Evolutionary conservation across 176 grass and related monocot genomes (phyloP), one percentile per base, ranked within the genome.

Genomic region (Triticum timopheevii): DNA sequence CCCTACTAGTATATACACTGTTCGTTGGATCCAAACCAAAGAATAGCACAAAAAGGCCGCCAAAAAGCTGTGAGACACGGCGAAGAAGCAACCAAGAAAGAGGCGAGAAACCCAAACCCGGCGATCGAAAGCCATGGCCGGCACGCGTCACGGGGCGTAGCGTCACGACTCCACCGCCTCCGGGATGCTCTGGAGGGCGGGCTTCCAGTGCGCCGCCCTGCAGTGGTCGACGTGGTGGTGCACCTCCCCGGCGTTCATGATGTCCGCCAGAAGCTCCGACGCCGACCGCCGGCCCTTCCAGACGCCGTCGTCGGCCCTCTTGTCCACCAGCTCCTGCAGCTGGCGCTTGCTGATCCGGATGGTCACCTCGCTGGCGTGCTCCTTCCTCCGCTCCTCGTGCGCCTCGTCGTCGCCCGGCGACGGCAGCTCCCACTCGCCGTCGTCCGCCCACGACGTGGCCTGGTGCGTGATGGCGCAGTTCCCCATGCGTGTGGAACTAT

Each of bases 321-420:
- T 88, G 47, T 80, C 87, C 67, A 93, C 47, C 38, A 90, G 73
- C 83, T 94, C 86, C 88, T 94, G 90, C 61, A 94, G 61, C 59
- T 92, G 88, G 71, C 86, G 52, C 83, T 90, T 85, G 9, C 58
- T 87, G 86, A 97, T 92, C 79, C 85, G 82, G 80, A 97, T 94
- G 39, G 88, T 97, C 76, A 97, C 90, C 82, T 94, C 90, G 45
- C 39, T 69, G 44, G 34, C 40, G 73, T 30, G 61, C 61, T 56
- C 40, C 68, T 1, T 56, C 38, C 63, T 69, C 31, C 15, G 7
- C 17, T 38, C n/a, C 27, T 54, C 35, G 6, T 4, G 35, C 11
- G 8, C 64, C 35, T 10, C 61, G 4, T 17, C 65, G 42, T 16
- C 13, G 25, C 27, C 8, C 22, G 33, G 39, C 42, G 20, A 7